Conservation (phyloP, 2,329 filamentous ascomycete genomes). For the Tolypocladium sp. region DNA sequence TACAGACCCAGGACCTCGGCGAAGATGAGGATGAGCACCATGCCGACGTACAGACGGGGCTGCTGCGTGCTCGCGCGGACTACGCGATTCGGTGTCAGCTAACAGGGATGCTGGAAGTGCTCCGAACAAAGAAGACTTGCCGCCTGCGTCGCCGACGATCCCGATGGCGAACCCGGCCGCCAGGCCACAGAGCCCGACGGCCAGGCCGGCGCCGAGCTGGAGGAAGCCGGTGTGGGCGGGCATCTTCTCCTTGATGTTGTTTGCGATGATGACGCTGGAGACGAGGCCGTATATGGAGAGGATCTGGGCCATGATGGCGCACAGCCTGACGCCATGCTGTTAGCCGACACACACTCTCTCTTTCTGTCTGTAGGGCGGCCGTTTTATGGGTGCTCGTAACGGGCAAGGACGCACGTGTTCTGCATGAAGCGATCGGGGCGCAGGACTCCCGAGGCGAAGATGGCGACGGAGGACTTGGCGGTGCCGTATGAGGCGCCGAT, state of each 20-base stretch:
- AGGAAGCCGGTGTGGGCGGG: conserved; percentile 32
- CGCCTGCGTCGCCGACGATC: conserved; percentile 36
- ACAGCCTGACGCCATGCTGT: conserved; percentile 16
- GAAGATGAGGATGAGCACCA: conserved; percentile 39
- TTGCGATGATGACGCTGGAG: conserved; percentile 33
- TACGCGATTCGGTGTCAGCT: conserved; percentile 4
- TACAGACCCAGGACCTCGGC: conserved; percentile 36
- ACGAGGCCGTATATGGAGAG: conserved; percentile 38
- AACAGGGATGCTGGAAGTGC: not conserved
- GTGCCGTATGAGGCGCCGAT: conserved; percentile 37
- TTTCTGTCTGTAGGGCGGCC: too few relatives aligned
- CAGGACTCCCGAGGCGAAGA: conserved; percentile 33
- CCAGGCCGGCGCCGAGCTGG: conserved; percentile 32
- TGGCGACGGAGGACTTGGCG: conserved; percentile 31
- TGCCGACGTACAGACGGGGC: conserved; percentile 34
- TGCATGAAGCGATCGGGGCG: conserved; percentile 35
- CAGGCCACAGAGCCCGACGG: conserved; percentile 33
- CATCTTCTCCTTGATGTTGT: conserved; percentile 29
- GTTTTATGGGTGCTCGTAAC: too few relatives aligned
- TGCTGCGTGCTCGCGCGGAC: conserved; percentile 38
- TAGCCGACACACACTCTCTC: too few relatives aligned
- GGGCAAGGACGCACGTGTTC: conserved; percentile 8
- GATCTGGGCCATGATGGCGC: conserved; percentile 38
- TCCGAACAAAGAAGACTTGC: conserved; percentile 12
- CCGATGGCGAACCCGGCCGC: conserved; percentile 37